Percentiles rank a stretch among this genome's conserved stretches.
Conservation (phyloP, 257 asterid genomes). For the Fraxinus anomala region DNA sequence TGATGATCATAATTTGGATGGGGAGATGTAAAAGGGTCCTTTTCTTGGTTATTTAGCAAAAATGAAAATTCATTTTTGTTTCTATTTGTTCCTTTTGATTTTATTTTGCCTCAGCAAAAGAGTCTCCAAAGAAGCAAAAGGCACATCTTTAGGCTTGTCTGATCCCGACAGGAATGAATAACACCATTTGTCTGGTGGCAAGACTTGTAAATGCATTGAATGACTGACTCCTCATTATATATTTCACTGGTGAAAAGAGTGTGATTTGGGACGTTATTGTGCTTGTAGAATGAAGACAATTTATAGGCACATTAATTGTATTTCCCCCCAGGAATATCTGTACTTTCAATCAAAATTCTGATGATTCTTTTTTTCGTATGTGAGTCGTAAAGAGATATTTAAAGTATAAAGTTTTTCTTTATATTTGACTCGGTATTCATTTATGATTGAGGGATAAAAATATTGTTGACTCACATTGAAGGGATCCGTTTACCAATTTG, state of each 20-base stretch:
- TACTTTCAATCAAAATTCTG: constrained; percentile 15
- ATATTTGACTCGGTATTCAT: not conserved
- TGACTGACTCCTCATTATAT: not conserved
- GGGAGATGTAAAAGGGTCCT: not conserved
- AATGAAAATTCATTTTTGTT: not conserved
- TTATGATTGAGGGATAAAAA: constrained; percentile 10
- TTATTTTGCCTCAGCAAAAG: not conserved
- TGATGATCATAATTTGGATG: not conserved
- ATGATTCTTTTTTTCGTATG: not conserved
- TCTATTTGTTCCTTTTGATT: not conserved
- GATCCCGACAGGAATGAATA: not conserved
- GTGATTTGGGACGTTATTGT: not conserved
- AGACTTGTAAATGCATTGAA: not conserved
- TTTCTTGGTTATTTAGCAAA: not conserved
- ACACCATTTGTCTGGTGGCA: not conserved
- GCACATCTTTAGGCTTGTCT: not conserved
- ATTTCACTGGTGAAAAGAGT: not conserved
- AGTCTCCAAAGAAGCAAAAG: not conserved
- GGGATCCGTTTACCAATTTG: constrained; percentile 13
- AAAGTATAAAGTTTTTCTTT: not conserved
- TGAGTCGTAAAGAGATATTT: not conserved
- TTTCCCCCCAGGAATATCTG: not conserved
- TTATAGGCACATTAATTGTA: not conserved
- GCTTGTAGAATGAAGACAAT: not conserved
- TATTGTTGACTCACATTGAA: not conserved